Base-by-base conservation (phyloP, 345 rosid genomes). In the Eucalyptus curtisii region DNA sequence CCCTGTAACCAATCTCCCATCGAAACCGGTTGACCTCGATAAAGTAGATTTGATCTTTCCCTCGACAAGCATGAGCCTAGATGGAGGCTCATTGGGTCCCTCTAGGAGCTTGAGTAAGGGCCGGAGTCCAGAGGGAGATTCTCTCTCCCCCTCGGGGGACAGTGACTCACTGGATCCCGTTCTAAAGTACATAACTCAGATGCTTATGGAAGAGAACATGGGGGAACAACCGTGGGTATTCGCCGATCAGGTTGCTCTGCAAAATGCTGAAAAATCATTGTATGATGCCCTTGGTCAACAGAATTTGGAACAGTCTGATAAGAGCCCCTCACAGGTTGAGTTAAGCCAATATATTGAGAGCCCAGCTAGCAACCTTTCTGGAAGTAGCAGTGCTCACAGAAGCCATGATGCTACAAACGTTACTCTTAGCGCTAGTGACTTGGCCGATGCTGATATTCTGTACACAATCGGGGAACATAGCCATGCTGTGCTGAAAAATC, bases 151-250 rank as follows among this genome's bases (percentile, higher is more conserved):
- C 91, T 64, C 93, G 4, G 95, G 90, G 85, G 96, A 94, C 88
- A 91, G 89, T 59, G 92, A 92, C 16, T 94, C 92, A 17, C 90
- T 93, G 3, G 94, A 95, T 42, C 89, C 94, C 4, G 93, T 95
- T 47, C 94, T 95, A 89, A 94, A 88, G 90, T 95, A 92, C 90
- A 93, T 96, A 31, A 94, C 88, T 85, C 93, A 94, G 92, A 88
- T 95, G 85, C 98, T 95, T 33, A 91, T 96, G 99, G 98, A 95
- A 89, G 99, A 95, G 93, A 93, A 92, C 89, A 87, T 94, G 91
- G 95, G 91, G 30, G 94, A 92, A 86, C 92, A 93, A 64, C 95
- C 95, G 11, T 90, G 93, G 87, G 89, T 93, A 92, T 90, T 90
- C 33, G 92, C 93, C 64, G 96, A 94, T 52, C 91, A 96, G 1